Evolutionary conservation across 2,329 filamentous ascomycete genomes (phyloP).

Genomic region (Podosphaera leucotricha): DNA sequence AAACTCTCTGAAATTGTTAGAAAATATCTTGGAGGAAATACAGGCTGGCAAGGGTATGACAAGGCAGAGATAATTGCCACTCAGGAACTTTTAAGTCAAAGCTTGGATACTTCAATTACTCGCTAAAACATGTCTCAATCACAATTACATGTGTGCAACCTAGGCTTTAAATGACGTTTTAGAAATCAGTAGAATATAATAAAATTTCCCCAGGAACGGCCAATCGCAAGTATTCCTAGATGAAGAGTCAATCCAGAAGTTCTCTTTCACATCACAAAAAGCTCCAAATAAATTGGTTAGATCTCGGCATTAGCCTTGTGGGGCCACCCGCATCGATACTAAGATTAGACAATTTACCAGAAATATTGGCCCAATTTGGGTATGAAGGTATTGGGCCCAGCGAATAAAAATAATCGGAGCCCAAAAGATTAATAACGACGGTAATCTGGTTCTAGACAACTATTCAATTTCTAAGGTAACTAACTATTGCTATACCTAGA

Average conservation of each 20-base stretch:
- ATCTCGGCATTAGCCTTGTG: background rate
- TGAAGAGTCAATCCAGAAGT: background rate
- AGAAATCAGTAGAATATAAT: no score
- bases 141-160: background rate
- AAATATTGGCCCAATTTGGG: background rate
- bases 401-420: background rate
- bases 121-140: conserved; percentile 10
- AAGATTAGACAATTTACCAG: background rate
- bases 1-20: conserved; percentile 60
- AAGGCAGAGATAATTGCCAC: conserved; percentile 48
- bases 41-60: conserved; percentile 50
- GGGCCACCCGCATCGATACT: background rate
- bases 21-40: conserved; percentile 32
- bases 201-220: background rate
- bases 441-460: no score
- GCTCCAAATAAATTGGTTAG: background rate
- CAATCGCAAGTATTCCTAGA: background rate
- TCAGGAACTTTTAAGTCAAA: conserved; percentile 23
- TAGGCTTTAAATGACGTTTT: background rate
- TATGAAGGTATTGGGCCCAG: background rate
- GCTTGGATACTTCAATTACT: conserved; percentile 7
- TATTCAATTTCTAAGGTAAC: no score
- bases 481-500: no score
- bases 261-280: background rate
- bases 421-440: background rate